Base-by-base conservation (phyloP, 768 basidiomycete species). In the Rhizopogon vulgaris region DNA sequence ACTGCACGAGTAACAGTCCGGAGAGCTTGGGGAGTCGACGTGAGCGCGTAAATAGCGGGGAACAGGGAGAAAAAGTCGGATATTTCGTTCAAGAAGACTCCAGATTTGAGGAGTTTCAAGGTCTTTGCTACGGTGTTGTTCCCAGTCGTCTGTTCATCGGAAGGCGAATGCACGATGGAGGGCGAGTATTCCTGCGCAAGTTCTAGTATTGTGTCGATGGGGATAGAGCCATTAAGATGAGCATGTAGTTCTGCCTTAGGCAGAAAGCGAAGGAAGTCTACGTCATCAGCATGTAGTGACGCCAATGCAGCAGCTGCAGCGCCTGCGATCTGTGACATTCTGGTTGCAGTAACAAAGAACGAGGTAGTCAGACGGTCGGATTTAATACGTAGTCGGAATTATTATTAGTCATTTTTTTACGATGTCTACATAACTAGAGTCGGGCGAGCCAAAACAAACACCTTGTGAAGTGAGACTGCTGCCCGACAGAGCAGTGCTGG, bases 241-340 rank as follows among this genome's bases (percentile, higher is more conserved):
- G 90, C 90, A 55, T 92, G 90, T 0, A 93, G 76, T 62, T 94
- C 90, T 1, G 90, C 88, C 66, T 93, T 93, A 8, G 85, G 85
- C 0, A 91, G 73, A 1, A 55, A 52, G 43, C 78, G 71, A 39
- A 93, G 70, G 65, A 91, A 92, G 5, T 63, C 34, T 22, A 83
- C 47, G 56, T 90, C 82, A 6, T 67, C 55, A 0, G 70, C 56
- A 8, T 71, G 69, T 22, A 91, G 74, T 1, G 82, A 77, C 1
- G 59, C 63, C 11, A 90, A 67, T 0, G 90, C 90, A 0, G 53
- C 58, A 0, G 75, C 73, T 1, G 82, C 68, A 49, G 61, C 49
- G 2, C 71, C 72, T 15, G 49, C 48, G 34, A 63, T 56, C 30
- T 51, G 38, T 10, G 40, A 24, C 57, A 56, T 56, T 43, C 3